phyloP scores from a whole-genome alignment of 495 filamentous ascomycete species.

The Talaromyces stipitatus region DNA sequence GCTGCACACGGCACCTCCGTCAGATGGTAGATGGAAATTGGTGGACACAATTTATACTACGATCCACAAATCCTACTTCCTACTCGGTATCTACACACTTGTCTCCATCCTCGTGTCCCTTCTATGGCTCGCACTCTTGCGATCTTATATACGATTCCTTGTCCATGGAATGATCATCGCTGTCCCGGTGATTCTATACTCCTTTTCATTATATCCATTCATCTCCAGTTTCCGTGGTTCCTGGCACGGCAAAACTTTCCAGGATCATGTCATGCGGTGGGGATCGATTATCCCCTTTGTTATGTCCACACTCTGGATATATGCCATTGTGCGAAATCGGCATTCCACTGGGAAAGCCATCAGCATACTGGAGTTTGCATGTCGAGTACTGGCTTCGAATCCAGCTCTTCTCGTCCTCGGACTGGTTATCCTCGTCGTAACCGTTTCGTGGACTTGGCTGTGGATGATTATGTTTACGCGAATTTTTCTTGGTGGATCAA shows the following conservation, averaged over 20 bases:
- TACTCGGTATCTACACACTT: conserved; percentile 82
- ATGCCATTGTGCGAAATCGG: conserved; percentile 69
- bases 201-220: conserved; percentile 86
- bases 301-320: conserved; percentile 71
- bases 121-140: conserved; percentile 81
- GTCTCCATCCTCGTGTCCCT: conserved; percentile 83
- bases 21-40: conserved; percentile 51
- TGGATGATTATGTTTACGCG: conserved; percentile 97
- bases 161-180: conserved; percentile 71
- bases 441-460: conserved; percentile 86
- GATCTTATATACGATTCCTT: conserved; percentile 74
- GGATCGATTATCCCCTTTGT: conserved; percentile 67
- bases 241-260: conserved; percentile 60
- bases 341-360: conserved; percentile 73
- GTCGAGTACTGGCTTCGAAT: conserved; percentile 77
- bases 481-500: conserved; percentile 81
- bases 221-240: conserved; percentile 77
- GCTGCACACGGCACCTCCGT: conserved; percentile 70
- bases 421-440: conserved; percentile 62
- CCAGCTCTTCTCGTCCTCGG: conserved; percentile 77
- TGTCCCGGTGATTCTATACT: conserved; percentile 77
- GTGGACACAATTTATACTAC: conserved; percentile 93
- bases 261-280: conserved; percentile 89
- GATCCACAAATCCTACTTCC: conserved; percentile 76
- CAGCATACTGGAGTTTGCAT: conserved; percentile 83